Evolutionary conservation across 2,329 filamentous ascomycete species (phyloP), one percentile per base, ranked within the genome.

Genomic region (Fusarium globosum): DNA sequence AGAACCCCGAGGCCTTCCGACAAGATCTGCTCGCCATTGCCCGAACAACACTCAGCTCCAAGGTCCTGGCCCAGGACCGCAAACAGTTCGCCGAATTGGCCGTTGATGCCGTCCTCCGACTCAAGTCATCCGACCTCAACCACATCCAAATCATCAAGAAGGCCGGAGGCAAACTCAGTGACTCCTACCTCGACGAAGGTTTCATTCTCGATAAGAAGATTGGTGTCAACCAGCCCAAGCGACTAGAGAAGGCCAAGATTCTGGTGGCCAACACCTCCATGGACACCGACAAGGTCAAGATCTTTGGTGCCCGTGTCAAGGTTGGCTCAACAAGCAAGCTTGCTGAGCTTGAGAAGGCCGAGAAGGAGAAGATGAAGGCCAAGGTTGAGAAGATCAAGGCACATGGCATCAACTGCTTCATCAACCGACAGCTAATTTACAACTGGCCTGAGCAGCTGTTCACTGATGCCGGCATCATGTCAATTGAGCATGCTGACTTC

Each of bases 121-220:
- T 99, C 80, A 94, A 94, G 65, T 97, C 95, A 5, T 94, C 94
- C 65, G 96, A 99, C 82, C 90, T 99, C 61, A 98, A 94, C 82
- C 95, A 98, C 82, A 99, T 99, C 76, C 96, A 99, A 84, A 95
- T 99, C 80, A 99, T 99, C 87, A 99, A 99, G 89, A 99, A 99
- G 88, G 93, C 96, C 6, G 96, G 96, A 78, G 96, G 96, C 78
- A 99, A 98, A 88, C 90, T 99, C 67, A 96, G 92, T 82, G 96
- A 99, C 83, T 98, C 96, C 18, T 99, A 99, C 84, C 89, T 99
- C 46, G 96, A 99, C 81, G 95, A 98, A 79, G 96, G 96, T 10
- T 99, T 99, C 86, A 98, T 99, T 80, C 87, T 99, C 61, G 96
- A 99, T 87, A 99, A 99, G 90, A 97, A 96, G 86, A 97, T 99